A percentile compares a stretch with the other conserved stretches of the same genome.
Conservation (phyloP, 2,329 filamentous ascomycete species). For the Rhytidhysteron rufulum region DNA sequence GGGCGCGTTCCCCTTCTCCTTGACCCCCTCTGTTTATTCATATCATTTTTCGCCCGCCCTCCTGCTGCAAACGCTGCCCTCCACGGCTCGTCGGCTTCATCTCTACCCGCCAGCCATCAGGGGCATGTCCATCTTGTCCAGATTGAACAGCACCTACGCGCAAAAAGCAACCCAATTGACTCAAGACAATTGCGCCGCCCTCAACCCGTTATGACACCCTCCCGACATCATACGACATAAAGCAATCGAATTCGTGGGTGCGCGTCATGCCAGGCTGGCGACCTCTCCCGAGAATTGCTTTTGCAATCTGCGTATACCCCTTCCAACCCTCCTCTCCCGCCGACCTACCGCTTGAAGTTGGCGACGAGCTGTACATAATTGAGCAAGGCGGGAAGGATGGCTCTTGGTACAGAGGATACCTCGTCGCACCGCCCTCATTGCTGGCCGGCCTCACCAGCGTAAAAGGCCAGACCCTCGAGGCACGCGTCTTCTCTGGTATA, state of each 20-base stretch:
- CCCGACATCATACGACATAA: slow-evolving; percentile 24
- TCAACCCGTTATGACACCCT: slow-evolving; percentile 29
- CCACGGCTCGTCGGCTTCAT: not conserved
- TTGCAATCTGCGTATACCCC: slow-evolving; percentile 93
- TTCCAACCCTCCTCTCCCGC: slow-evolving; percentile 83
- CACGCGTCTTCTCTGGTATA: slow-evolving; percentile 96
- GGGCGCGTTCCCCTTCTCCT: too few species aligned
- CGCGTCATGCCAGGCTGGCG: slow-evolving; percentile 66
- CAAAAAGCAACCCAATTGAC: not conserved
- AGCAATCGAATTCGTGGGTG: slow-evolving; percentile 10
- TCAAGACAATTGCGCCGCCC: slow-evolving; percentile 1
- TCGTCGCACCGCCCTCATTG: slow-evolving; percentile 89
- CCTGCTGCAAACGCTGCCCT: not conserved
- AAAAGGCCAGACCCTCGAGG: slow-evolving; percentile 90
- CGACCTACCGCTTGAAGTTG: slow-evolving; percentile 93
- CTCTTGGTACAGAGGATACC: slow-evolving; percentile 91
- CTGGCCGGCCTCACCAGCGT: slow-evolving; percentile 86
- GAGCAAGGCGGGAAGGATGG: slow-evolving; percentile 84
- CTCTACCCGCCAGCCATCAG: not conserved
- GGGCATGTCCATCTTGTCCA: too few species aligned
- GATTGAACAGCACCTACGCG: not conserved
- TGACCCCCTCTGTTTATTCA: too few species aligned
- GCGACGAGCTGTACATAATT: slow-evolving; percentile 98
- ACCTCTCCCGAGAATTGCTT: slow-evolving; percentile 93
- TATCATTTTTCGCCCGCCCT: too few species aligned